Base-by-base conservation (phyloP, 148 eudicot species). In the Rhododendron ferrugineum region DNA sequence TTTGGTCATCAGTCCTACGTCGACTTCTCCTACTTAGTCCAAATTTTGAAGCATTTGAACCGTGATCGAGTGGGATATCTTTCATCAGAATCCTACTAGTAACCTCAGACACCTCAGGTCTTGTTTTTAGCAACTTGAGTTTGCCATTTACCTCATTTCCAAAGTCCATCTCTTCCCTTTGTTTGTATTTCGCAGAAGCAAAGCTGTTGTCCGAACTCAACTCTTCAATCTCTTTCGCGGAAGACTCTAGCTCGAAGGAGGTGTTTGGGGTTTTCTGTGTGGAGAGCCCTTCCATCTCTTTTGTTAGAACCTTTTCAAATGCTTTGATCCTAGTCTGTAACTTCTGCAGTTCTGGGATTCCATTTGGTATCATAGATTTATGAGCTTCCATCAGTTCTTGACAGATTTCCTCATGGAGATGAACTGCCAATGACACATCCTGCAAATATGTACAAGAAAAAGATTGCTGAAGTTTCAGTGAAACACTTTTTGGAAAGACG, bases 21-120 rank as follows among this genome's bases (percentile, higher is more conserved):
- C 84, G 88, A 58, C 87, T 90, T 88, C 93, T 92, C 86, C 89
- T 89, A 76, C 91, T 92, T 28, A 47, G 72, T 62, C 87, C 84
- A 40, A 42, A 52, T 23, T 83, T 70, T 73, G 94, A 90, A 52
- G 86, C 84, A 47, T 92, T 88, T 14, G 99, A 94, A 78, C 86
- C 91, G 58, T 93, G 90, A 90, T 97, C 99, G 0, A 97, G 92
- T 66, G 96, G 99, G 86, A 97, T 95, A 85, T 97, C 99, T 88
- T 95, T 97, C 93, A 94, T 93, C 72, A 86, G 88, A 49, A 86
- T 87, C 37, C 93, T 90, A 42, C 81, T 90, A 79, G 84, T 89
- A 49, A 80, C 87, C 83, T 90, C 94, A 32, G 90, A 85, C 58
- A 88, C 20, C 87, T 89, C 90, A 22, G 91, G 88, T 73, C 85